Evolutionary conservation across 805 yeast genomes (phyloP).

Genomic region (Priceomyces castillae): DNA sequence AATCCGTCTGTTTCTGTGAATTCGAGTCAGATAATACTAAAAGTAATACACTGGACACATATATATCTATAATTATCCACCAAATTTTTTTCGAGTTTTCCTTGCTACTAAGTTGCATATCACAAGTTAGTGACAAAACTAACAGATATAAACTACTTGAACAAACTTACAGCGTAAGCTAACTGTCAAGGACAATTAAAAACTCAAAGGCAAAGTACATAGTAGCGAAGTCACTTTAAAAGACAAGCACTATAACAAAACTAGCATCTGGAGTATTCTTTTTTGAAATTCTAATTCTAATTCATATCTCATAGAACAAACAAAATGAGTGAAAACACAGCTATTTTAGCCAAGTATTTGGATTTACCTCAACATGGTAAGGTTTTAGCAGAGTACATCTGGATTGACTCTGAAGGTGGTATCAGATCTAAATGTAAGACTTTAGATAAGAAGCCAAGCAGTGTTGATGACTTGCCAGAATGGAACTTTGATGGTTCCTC

Average conservation of each 20-base stretch:
- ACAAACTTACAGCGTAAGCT: neutral
- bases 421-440: conserved; percentile 95
- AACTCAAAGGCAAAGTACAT: neutral
- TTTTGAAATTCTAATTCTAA: conserved; percentile 14
- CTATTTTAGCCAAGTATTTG: conserved; percentile 77
- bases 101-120: neutral
- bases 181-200: neutral
- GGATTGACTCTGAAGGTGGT: conserved; percentile 93
- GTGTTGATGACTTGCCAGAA: conserved; percentile 88
- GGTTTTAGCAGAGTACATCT: conserved; percentile 92
- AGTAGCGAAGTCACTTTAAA: neutral
- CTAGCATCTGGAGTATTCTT: too few species aligned
- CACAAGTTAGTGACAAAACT: neutral
- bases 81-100: neutral
- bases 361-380: conserved; percentile 82
- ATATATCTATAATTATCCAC: neutral
- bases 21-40: conserved; percentile 5
- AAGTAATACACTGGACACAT: neutral
- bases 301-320: neutral
- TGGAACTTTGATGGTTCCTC: conserved; percentile 99
- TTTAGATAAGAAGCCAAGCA: conserved; percentile 59
- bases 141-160: neutral
- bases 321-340: conserved; percentile 60
- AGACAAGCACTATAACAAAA: too few species aligned
- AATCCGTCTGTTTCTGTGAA: conserved; percentile 4